phyloP scores from a whole-genome alignment of 1,284 basidiomycete species.

The Exobasidium cylindrosporum region DNA sequence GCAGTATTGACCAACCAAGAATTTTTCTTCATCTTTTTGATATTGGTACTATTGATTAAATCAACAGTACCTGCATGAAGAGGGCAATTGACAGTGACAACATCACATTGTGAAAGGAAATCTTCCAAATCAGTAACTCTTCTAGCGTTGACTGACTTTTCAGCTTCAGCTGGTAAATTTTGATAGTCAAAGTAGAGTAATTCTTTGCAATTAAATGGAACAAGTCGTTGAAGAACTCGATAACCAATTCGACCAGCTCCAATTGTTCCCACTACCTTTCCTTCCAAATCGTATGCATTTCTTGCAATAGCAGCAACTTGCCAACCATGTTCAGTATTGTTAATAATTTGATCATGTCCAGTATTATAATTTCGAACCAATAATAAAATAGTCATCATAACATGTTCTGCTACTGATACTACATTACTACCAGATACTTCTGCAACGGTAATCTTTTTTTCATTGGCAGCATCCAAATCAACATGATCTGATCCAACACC shows the following conservation, averaged over 20 bases:
- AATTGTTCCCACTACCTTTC: slow-evolving; percentile 75
- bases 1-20: slow-evolving; percentile 90
- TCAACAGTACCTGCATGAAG: slow-evolving; percentile 80
- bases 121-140: slow-evolving; percentile 81
- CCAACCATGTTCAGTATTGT: slow-evolving; percentile 42
- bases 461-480: slow-evolving; percentile 82
- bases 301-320: slow-evolving; percentile 54
- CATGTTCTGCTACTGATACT: slow-evolving; percentile 87
- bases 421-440: slow-evolving; percentile 68
- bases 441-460: slow-evolving; percentile 72
- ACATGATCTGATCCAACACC: slow-evolving; percentile 87
- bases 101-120: slow-evolving; percentile 74
- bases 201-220: slow-evolving; percentile 85
- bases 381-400: slow-evolving; percentile 76
- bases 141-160: slow-evolving; percentile 69
- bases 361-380: slow-evolving; percentile 83
- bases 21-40: slow-evolving; percentile 83
- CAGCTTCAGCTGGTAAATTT: slow-evolving; percentile 69
- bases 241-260: slow-evolving; percentile 61
- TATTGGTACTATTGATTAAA: slow-evolving; percentile 68
- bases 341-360: slow-evolving; percentile 60
- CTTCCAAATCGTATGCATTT: slow-evolving; percentile 74
- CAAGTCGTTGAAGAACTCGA: slow-evolving; percentile 74
- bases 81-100: slow-evolving; percentile 85
- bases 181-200: slow-evolving; percentile 90